Evolutionary conservation across 768 basidiomycete genomes (phyloP).

Genomic region (Gymnopilus junonius): DNA sequence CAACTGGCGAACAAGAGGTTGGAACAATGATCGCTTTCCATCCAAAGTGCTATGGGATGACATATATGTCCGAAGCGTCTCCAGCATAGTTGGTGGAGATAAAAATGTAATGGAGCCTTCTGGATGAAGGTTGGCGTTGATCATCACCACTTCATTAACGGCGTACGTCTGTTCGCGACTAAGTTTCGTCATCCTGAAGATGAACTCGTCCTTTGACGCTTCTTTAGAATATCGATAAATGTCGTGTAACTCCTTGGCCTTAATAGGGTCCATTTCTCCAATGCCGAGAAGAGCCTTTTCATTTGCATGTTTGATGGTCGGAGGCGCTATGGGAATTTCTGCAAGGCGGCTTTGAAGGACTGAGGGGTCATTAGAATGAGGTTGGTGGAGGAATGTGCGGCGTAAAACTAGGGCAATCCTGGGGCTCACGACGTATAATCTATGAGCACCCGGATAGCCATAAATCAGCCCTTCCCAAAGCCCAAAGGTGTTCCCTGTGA

Average conservation of each 20-base stretch:
- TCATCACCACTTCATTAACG: constrained; percentile 33
- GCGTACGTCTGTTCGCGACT: constrained; percentile 28
- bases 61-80: constrained; percentile 24
- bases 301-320: constrained; percentile 16
- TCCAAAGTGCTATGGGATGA: constrained; percentile 21
- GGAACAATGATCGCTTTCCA: constrained; percentile 16
- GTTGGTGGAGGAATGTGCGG: constrained; percentile 19
- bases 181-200: constrained; percentile 33
- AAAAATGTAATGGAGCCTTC: constrained; percentile 30
- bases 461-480: constrained; percentile 36
- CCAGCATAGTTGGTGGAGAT: constrained; percentile 25
- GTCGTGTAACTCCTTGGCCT: constrained; percentile 6
- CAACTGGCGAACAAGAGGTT: constrained; percentile 19
- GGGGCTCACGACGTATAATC: constrained; percentile 40
- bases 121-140: constrained; percentile 24
- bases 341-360: constrained; percentile 28
- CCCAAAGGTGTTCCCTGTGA: constrained; percentile 35
- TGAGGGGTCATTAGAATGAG: constrained; percentile 17
- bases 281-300: constrained; percentile 5
- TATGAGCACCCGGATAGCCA: constrained; percentile 27
- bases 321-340: constrained; percentile 24
- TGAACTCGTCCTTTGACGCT: constrained; percentile 30
- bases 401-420: constrained; percentile 34
- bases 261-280: constrained; percentile 11
- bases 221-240: constrained; percentile 25